Base-by-base conservation (phyloP, 1,139 yeast genomes). In the Pichia sp. region DNA sequence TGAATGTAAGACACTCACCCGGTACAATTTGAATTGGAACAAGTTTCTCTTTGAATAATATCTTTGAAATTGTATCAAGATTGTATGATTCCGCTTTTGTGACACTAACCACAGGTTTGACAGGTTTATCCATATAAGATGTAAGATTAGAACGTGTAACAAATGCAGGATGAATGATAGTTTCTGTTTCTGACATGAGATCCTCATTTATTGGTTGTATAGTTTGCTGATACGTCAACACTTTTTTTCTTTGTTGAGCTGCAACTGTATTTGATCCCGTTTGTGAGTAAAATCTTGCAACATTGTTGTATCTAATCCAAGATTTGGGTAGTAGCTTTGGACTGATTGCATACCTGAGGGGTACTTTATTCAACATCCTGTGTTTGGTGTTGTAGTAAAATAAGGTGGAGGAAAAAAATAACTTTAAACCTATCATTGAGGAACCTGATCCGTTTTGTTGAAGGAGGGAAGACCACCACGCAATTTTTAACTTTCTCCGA, bases 51-150 rank as follows among this genome's bases (percentile, higher is more conserved):
- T 55, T 54, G 26, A 60, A 56, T 23, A 77, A 53, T 3, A 61
- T 53, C 23, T 55, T 42, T 38, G 66, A 51, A 4, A 71, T 71
- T 31, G 56, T 58, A 0, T 65, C 63, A 34, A 85, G 62, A 54
- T 84, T 78, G 49, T 84, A 84, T 11, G 66, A 59, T 50, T 84
- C 93, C 43, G 88, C 81, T 0, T 79, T 71, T 1, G 94, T 81
- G 5, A 80, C 71, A 0, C 89, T 74, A 0, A 84, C 78, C 45
- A 79, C 75, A 1, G 74, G 67, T 32, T 52, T 51, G n/a, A 36
- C 64, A 61, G 35, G 66, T 61, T 46, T 30, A 2, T 44, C 50
- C 21, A 45, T 18, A 38, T 47, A 52, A 1, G 44, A 35, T 5
- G 43, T 41, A 14, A 47, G 31, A 20, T 48, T 42, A 5, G 42